Base-by-base conservation (phyloP, 1,284 basidiomycete species). In the Agaricales sp. region DNA sequence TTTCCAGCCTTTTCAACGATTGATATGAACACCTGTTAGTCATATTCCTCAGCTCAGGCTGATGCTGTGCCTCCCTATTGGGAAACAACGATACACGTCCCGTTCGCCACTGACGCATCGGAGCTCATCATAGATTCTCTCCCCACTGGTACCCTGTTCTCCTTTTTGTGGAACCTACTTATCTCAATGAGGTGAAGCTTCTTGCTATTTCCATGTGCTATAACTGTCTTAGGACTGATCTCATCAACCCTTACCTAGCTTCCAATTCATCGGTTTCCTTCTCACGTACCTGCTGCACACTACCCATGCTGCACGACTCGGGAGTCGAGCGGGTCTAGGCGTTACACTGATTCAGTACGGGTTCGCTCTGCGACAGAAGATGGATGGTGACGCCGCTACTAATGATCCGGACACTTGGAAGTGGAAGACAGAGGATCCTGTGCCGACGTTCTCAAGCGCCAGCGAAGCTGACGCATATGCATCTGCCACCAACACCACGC, bases 41-140 rank as follows among this genome's bases (percentile, higher is more conserved):
- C 84, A 2, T 99, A 99, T 65, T 85, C 91, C 43, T 74, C 82
- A 25, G 95, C 96, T 3, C 86, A 96, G 57, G 86, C 91, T 8
- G 95, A 99, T 64, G 82, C 92, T 12, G 93, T 94, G 1, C 95
- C 95, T 1, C 90, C 94, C 0, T 99, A 99, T 65, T 98, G 94
- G 86, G 96, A 98, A 61, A 97, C 92, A 3, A 95, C 93, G 1
- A 82, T 98, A 20, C 89, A 97, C 57, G 82, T 86, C 20, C 85
- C 87, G 4, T 82, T 82, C 50, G 67, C 77, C 13, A 64, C 75
- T 21, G 72, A 71, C 53, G 59, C 67, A 2, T 60, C 70, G 25
- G 84, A 87, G 56, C 76, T 89, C 66, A 77, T 87, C 55, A 77
- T 90, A 57, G 87, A 89, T 52, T 75, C 75, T 16, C 71, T 90